Conservation (phyloP, 108 stramenopile species). For the Epithemia pelagica region DNA sequence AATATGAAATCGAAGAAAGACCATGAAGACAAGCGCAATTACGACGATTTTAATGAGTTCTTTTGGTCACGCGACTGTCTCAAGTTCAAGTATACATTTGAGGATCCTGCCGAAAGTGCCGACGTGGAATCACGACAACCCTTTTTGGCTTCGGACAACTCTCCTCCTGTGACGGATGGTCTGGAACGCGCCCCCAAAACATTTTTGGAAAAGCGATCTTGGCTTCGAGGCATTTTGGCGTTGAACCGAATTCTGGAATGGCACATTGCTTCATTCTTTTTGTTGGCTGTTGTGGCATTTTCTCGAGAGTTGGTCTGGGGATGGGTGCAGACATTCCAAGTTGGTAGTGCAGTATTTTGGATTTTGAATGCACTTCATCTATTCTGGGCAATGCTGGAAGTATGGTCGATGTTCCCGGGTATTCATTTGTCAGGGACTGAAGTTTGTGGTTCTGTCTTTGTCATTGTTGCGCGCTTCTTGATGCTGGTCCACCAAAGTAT, state of each 20-base stretch:
- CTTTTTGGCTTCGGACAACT: slow-evolving; percentile 46
- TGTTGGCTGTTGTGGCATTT: slow-evolving; percentile 86
- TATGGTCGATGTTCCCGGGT: slow-evolving; percentile 89
- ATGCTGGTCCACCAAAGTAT: slow-evolving; percentile 90
- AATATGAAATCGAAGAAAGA: slow-evolving; percentile 78
- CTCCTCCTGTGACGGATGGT: slow-evolving; percentile 66
- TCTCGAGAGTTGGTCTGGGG: slow-evolving; percentile 89
- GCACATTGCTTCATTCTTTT: slow-evolving; percentile 92
- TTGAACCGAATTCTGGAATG: slow-evolving; percentile 89
- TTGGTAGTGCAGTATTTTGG: slow-evolving; percentile 93
- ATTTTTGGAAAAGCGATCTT: slow-evolving; percentile 93
- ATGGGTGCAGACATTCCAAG: slow-evolving; percentile 82
- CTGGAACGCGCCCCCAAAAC: slow-evolving; percentile 85
- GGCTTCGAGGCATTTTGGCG: slow-evolving; percentile 87
- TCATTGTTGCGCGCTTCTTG: slow-evolving; percentile 77
- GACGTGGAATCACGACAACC: slow-evolving; percentile 34
- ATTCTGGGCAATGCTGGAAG: slow-evolving; percentile 85
- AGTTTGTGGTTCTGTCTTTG: slow-evolving; percentile 84
- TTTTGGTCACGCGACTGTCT: slow-evolving; percentile 96
- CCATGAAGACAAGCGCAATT: slow-evolving; percentile 86
- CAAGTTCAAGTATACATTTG: slow-evolving; percentile 64
- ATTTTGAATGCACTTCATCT: slow-evolving; percentile 84
- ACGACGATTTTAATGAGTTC: slow-evolving; percentile 99
- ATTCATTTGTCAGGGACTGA: slow-evolving; percentile 87
- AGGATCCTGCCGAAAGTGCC: slow-evolving; percentile 16